phyloP scores from a whole-genome alignment of 352 stramenopile species.

The Globisporangium mamillatum region DNA sequence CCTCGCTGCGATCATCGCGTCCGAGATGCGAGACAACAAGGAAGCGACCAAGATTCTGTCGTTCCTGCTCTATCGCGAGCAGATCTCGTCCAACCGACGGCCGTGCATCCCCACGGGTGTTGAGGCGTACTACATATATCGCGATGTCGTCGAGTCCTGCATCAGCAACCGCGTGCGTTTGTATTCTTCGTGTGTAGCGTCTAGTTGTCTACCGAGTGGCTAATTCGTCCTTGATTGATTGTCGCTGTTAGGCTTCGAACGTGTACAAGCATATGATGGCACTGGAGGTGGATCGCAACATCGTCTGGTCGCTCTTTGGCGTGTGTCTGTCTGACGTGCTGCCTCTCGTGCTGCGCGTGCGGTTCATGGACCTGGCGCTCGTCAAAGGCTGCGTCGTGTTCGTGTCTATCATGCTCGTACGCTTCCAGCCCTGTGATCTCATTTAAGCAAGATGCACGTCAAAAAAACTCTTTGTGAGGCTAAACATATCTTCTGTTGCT shows the following conservation, averaged over 20 bases:
- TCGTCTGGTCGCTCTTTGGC: constrained; percentile 39
- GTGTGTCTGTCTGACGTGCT: constrained; percentile 31
- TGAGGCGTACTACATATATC: constrained; percentile 37
- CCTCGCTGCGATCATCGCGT: constrained; percentile 30
- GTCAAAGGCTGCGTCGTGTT: constrained; percentile 43
- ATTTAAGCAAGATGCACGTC: background rate
- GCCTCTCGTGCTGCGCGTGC: constrained; percentile 38
- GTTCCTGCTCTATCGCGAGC: constrained; percentile 52
- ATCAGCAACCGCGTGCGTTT: constrained; percentile 28
- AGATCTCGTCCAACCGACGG: constrained; percentile 39
- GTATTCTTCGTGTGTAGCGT: no score
- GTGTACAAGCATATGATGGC: constrained; percentile 42
- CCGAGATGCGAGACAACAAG: constrained; percentile 32
- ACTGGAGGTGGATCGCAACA: constrained; percentile 26
- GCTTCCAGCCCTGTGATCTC: background rate
- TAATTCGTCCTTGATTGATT: background rate
- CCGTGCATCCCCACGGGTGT: constrained; percentile 37
- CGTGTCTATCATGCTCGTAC: constrained; percentile 39
- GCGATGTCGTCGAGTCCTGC: constrained; percentile 40
- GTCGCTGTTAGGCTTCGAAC: constrained; percentile 15
- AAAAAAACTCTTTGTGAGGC: no score
- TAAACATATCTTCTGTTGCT: background rate
- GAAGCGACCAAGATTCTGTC: constrained; percentile 43
- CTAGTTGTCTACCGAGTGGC: no score
- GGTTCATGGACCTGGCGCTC: constrained; percentile 44